Conservation (phyloP, 129 eudicot genomes). For the Pseudognaphalium luteoalbum region DNA sequence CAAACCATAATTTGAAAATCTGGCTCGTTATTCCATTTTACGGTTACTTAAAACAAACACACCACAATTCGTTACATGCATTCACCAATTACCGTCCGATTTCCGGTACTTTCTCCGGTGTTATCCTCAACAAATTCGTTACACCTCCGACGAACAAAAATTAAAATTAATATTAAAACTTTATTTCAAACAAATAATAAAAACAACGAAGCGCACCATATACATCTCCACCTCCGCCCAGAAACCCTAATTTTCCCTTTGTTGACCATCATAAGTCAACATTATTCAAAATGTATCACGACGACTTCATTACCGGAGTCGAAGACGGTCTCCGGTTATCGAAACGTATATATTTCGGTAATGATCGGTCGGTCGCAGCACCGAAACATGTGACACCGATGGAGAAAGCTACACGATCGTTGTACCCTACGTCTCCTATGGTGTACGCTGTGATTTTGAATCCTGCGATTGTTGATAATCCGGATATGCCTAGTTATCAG, state of each 20-base stretch:
- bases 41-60: constrained; percentile 20
- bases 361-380: constrained; percentile 76
- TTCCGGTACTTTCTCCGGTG: constrained; percentile 43
- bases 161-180: neutral
- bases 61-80: constrained; percentile 27
- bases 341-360: constrained; percentile 76
- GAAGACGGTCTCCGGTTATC: constrained; percentile 76
- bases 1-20: constrained; percentile 14
- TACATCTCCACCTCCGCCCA: constrained; percentile 35
- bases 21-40: constrained; percentile 16
- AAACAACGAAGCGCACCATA: constrained; percentile 4
- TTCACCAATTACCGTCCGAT: constrained; percentile 31
- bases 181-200: neutral
- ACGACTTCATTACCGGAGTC: constrained; percentile 62
- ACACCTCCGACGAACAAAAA: constrained; percentile 11
- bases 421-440: constrained; percentile 74
- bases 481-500: constrained; percentile 95
- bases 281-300: constrained; percentile 31
- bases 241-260: constrained; percentile 28
- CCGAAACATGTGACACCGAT: constrained; percentile 58
- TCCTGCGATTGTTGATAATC: constrained; percentile 79
- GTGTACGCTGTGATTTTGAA: constrained; percentile 71
- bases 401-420: constrained; percentile 46
- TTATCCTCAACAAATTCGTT: constrained; percentile 4
- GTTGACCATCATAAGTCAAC: constrained; percentile 26